Percentiles rank a stretch among this genome's conserved stretches.
phyloP scores from a whole-genome alignment of 441 rosid species.

The Pelargonium australe region DNA sequence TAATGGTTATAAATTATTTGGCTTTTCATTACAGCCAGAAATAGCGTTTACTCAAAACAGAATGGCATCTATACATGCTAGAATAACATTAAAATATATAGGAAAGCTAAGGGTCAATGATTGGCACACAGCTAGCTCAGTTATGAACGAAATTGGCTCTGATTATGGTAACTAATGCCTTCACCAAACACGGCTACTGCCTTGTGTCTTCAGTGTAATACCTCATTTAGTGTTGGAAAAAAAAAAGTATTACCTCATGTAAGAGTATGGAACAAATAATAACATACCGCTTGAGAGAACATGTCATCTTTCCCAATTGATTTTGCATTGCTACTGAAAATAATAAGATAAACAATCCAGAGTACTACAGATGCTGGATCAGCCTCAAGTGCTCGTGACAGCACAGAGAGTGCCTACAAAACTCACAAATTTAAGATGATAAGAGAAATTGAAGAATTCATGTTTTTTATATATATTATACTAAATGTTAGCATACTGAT shows the following conservation, averaged over 20 bases:
- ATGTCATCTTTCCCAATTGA: constrained; percentile 57
- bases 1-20: background rate
- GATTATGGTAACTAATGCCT: background rate
- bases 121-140: background rate
- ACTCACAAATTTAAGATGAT: constrained; percentile 24
- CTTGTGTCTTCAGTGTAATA: constrained; percentile 2
- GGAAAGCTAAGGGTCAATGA: background rate
- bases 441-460: constrained; percentile 13
- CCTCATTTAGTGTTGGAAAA: background rate
- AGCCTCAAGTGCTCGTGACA: constrained; percentile 74
- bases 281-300: constrained; percentile 71
- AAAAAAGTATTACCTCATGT: background rate
- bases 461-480: background rate
- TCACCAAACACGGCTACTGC: constrained; percentile 16
- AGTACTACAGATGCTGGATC: constrained; percentile 67
- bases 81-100: background rate
- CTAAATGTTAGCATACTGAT: constrained; percentile 13
- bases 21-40: background rate
- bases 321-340: constrained; percentile 43
- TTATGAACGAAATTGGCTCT: background rate
- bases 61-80: background rate
- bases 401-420: constrained; percentile 68
- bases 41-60: background rate
- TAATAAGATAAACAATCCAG: constrained; percentile 75
- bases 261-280: constrained; percentile 16